Conservation (phyloP, 2,329 filamentous ascomycete genomes). For the Metarhizium humberi region DNA sequence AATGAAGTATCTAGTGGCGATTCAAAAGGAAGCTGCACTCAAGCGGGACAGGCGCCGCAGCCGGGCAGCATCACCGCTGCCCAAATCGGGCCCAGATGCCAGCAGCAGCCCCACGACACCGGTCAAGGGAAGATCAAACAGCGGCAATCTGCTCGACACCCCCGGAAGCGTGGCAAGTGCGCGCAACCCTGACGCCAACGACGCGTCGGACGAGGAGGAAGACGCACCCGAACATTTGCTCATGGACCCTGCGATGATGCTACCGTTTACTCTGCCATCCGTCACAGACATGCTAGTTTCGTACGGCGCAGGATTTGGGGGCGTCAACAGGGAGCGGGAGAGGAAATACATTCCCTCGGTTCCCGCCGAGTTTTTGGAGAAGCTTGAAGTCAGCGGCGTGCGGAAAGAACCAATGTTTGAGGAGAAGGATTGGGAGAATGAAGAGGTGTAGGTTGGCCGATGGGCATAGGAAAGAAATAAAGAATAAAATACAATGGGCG, state of each 20-base stretch:
- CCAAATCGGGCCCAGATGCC: slow-evolving; percentile 18
- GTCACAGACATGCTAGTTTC: slow-evolving; percentile 96
- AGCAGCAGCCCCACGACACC: slow-evolving; percentile 35
- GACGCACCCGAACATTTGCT: slow-evolving; percentile 68
- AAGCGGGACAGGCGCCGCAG: slow-evolving; percentile 46
- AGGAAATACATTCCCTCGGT: slow-evolving; percentile 94
- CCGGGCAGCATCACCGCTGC: slow-evolving; percentile 33
- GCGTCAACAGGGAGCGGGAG: slow-evolving; percentile 82
- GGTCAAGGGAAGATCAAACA: slow-evolving; percentile 28
- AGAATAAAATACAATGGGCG: too few relatives aligned
- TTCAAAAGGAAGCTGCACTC: slow-evolving; percentile 64
- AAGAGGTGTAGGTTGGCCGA: slow-evolving; percentile 36
- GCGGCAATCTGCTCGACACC: slow-evolving; percentile 29
- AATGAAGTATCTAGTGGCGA: slow-evolving; percentile 71
- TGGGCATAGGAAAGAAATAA: too few relatives aligned
- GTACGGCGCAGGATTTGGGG: slow-evolving; percentile 91
- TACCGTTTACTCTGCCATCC: slow-evolving; percentile 91
- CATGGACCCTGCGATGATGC: slow-evolving; percentile 80
- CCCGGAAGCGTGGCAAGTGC: slow-evolving; percentile 32
- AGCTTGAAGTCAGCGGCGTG: slow-evolving; percentile 59
- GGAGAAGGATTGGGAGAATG: slow-evolving; percentile 59
- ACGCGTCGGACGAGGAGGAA: slow-evolving; percentile 44
- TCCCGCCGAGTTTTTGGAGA: slow-evolving; percentile 84
- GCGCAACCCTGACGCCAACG: slow-evolving; percentile 22
- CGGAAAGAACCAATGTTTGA: slow-evolving; percentile 47